phyloP scores from a whole-genome alignment of 176 grass and related monocot genomes.

The Eleusine coracana region DNA sequence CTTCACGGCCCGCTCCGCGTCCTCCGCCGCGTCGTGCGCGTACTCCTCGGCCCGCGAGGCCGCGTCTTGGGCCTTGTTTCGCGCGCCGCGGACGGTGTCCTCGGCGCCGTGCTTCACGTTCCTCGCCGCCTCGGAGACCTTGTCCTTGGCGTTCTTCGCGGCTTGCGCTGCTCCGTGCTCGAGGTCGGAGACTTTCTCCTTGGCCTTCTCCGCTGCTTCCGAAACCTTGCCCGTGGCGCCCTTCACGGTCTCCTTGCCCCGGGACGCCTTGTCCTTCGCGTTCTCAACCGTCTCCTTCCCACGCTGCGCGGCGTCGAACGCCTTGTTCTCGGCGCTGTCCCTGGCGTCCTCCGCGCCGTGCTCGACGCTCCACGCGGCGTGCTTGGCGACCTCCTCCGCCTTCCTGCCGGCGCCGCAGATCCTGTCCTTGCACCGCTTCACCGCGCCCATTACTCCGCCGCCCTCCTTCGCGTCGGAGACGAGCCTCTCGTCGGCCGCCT shows the following conservation, averaged over 20 bases:
- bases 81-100: slow-evolving; percentile 23
- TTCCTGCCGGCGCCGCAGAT: slow-evolving; percentile 42
- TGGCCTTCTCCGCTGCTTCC: slow-evolving; percentile 29
- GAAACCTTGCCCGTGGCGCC: slow-evolving; percentile 37
- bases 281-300: background rate
- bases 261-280: slow-evolving; percentile 23
- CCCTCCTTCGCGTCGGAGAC: slow-evolving; percentile 43
- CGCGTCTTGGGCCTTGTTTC: slow-evolving; percentile 16
- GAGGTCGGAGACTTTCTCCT: slow-evolving; percentile 24
- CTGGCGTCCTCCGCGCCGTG: slow-evolving; percentile 17
- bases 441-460: slow-evolving; percentile 47
- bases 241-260: background rate
- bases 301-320: slow-evolving; percentile 14
- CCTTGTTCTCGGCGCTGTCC: slow-evolving; percentile 43
- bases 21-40: slow-evolving; percentile 29
- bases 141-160: slow-evolving; percentile 10
- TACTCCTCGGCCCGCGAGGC: slow-evolving; percentile 40
- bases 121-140: background rate
- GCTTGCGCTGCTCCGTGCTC: background rate
- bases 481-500: slow-evolving; percentile 39
- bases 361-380: slow-evolving; percentile 14
- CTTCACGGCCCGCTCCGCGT: slow-evolving; percentile 29
- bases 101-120: slow-evolving; percentile 23
- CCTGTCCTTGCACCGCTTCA: slow-evolving; percentile 53
- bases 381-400: slow-evolving; percentile 39